Percentiles rank a stretch among this genome's conserved stretches.
Conservation (phyloP, 2,329 filamentous ascomycete genomes). For the Decorospora gaudefroyi region DNA sequence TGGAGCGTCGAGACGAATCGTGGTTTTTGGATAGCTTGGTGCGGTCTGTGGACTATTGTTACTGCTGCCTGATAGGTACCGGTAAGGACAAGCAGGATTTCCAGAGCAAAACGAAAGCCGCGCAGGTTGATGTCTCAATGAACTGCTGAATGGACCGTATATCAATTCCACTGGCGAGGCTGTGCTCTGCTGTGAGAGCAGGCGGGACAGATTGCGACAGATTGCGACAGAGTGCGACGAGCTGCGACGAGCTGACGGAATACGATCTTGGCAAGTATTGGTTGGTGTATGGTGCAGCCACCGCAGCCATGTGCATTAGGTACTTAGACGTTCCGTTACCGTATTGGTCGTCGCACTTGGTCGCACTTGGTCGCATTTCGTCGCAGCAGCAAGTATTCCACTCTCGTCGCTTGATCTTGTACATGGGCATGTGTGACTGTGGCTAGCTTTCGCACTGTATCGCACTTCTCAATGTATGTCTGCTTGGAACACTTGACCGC, state of each 20-base stretch:
- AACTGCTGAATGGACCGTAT: too few species aligned
- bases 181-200: accelerated
- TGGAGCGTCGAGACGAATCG: too few species aligned
- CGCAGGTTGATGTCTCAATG: too few species aligned
- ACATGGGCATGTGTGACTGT: neutral
- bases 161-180: neutral
- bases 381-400: neutral
- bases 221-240: constrained; percentile 2
- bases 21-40: too few species aligned
- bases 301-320: too few species aligned
- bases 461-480: neutral
- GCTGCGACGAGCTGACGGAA: constrained; percentile 1
- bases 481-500: neutral
- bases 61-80: too few species aligned
- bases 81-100: too few species aligned
- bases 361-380: neutral
- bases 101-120: too few species aligned
- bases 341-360: constrained; percentile 6
- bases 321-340: neutral
- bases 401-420: neutral
- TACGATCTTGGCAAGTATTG: constrained; percentile 1
- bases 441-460: neutral
- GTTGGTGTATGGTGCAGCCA: too few species aligned
- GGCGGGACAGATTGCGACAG: neutral
- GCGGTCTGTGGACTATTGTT: too few species aligned